phyloP scores from a whole-genome alignment of 1,139 yeast genomes.

The Protomyces arabidopsidicola region DNA sequence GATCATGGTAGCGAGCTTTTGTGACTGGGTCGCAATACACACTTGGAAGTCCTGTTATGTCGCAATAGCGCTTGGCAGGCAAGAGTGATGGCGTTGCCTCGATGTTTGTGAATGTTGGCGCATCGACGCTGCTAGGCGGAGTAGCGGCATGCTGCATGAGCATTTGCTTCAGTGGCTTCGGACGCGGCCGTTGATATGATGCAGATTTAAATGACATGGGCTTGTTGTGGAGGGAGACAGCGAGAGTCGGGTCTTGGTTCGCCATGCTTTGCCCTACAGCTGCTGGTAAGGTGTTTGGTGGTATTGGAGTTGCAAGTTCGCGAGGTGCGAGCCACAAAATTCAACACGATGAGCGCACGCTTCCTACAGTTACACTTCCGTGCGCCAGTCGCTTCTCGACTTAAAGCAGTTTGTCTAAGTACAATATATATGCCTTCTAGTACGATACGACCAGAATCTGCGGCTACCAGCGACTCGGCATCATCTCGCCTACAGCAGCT shows the following conservation, averaged over 20 bases:
- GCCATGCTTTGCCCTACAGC: not conserved
- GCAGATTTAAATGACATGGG: constrained; percentile 32
- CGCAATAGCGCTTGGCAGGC: constrained; percentile 84
- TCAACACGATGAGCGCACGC: no score
- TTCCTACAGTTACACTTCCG: no score
- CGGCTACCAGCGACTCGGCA: not conserved
- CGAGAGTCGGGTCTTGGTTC: not conserved
- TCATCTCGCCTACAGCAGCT: constrained; percentile 9
- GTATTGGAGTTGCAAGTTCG: no score
- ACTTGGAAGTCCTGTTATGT: constrained; percentile 83
- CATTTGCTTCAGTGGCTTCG: constrained; percentile 72
- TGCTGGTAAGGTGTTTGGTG: no score
- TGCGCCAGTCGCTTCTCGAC: no score
- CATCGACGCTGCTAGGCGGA: constrained; percentile 29
- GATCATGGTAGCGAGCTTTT: constrained; percentile 72
- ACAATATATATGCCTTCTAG: no score
- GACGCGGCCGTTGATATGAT: constrained; percentile 43
- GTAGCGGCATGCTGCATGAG: constrained; percentile 57
- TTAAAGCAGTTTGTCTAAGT: no score
- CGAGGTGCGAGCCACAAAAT: no score
- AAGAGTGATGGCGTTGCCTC: constrained; percentile 83
- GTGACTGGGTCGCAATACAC: constrained; percentile 71
- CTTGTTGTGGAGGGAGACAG: not conserved
- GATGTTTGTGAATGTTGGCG: constrained; percentile 52
- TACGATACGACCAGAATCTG: no score